A percentile compares a stretch with the other conserved stretches of the same genome.
Conservation (phyloP, 2,329 filamentous ascomycete species). For the Botrytis paeoniae region DNA sequence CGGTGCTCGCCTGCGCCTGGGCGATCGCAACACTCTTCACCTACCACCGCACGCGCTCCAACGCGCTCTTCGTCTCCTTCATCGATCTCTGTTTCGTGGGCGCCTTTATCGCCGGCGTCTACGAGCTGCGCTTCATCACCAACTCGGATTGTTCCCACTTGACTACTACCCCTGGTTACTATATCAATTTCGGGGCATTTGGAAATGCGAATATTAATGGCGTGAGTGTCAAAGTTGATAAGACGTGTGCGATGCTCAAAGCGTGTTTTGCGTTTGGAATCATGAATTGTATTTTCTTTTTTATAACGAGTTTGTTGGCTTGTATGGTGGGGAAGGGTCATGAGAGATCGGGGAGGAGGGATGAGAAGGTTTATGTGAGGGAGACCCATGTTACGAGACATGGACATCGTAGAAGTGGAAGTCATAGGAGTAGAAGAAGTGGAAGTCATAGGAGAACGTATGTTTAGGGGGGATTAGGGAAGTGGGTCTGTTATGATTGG, state of each 20-base stretch:
- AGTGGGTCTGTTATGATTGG: background rate
- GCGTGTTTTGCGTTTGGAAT: conserved; percentile 85
- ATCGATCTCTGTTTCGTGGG: conserved; percentile 61
- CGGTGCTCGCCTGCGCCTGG: conserved; percentile 61
- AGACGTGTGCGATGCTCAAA: conserved; percentile 90
- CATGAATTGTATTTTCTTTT: conserved; percentile 81
- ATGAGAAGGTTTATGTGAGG: conserved; percentile 31
- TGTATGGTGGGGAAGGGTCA: conserved; percentile 37
- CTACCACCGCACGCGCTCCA: conserved; percentile 60
- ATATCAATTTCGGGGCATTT: conserved; percentile 60
- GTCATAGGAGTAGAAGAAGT: conserved; percentile 35
- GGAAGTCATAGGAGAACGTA: conserved; percentile 33
- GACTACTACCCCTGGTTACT: conserved; percentile 47
- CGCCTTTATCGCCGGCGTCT: conserved; percentile 61
- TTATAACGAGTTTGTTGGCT: conserved; percentile 71
- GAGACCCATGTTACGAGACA: conserved; percentile 35
- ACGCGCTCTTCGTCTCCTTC: conserved; percentile 59
- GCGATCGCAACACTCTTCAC: conserved; percentile 62
- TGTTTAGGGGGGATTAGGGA: conserved; percentile 27
- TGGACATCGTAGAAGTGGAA: conserved; percentile 34
- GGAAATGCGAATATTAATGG: conserved; percentile 52
- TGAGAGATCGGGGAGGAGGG: background rate
- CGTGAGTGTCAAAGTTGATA: conserved; percentile 58
- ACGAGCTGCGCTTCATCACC: conserved; percentile 56
- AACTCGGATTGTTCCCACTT: conserved; percentile 66